These are phyloP conservation scores for Gomphus bonarii DNA, from an alignment of 1,284 basidiomycete species.

Conservation along the genomic window DNA sequence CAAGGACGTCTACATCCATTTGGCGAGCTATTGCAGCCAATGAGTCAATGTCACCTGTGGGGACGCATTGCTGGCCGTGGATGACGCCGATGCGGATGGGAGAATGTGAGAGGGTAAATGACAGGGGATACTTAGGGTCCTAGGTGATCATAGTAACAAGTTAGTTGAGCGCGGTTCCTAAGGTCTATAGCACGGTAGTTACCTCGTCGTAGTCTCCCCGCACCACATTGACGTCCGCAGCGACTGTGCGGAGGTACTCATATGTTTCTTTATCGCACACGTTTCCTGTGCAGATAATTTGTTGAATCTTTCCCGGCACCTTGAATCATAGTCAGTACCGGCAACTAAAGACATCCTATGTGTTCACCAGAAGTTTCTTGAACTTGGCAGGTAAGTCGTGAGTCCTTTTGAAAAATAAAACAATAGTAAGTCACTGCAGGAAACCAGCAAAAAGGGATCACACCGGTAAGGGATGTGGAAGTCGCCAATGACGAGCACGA, in stretches of 20 bases:
- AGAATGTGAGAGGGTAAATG: conserved; percentile 72
- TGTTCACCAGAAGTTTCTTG: conserved; percentile 79
- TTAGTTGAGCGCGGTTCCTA: neutral
- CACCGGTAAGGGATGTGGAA: conserved; percentile 80
- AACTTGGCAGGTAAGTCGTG: conserved; percentile 94
- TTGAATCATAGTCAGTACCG: conserved; percentile 11
- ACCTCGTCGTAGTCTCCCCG: conserved; percentile 96
- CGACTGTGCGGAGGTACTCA: conserved; percentile 94
- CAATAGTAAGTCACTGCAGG: neutral
- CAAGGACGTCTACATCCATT: conserved; percentile 94
- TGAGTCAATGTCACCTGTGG: conserved; percentile 85
- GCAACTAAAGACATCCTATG: neutral
- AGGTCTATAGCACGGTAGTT: too few relatives aligned
- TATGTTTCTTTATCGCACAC: conserved; percentile 96
- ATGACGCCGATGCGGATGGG: conserved; percentile 91
- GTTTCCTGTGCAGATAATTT: conserved; percentile 97
- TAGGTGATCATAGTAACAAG: conserved; percentile 17
- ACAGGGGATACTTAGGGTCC: conserved; percentile 71
- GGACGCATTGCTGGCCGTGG: conserved; percentile 92
- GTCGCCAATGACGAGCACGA: conserved; percentile 91
- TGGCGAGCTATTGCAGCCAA: conserved; percentile 82
- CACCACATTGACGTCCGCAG: conserved; percentile 90
- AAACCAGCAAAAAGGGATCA: neutral
- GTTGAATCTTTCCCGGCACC: conserved; percentile 93
- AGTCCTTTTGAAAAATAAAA: conserved; percentile 27